Evolutionary conservation across 225 moss, liverwort and hornwort species (phyloP).

Genomic region (Physcomitrellopsis africana): DNA sequence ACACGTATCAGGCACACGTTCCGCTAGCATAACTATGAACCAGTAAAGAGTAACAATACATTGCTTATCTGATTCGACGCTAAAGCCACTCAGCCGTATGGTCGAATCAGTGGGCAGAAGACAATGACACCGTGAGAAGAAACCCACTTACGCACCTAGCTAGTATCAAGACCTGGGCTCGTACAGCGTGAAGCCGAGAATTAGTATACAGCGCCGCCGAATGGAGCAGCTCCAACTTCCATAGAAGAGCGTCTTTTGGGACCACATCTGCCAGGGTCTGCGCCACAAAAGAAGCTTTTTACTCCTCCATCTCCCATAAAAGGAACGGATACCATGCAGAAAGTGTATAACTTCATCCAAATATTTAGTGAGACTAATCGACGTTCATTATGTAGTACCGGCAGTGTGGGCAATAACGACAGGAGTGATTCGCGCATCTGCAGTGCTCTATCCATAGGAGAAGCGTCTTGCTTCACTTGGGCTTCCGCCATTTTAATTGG

Average conservation of each 20-base stretch:
- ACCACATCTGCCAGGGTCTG: constrained; percentile 64
- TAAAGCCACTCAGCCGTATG: no score
- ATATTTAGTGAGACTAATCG: background rate
- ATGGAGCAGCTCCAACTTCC: constrained; percentile 75
- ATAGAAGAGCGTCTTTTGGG: constrained; percentile 66
- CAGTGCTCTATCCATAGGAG: constrained; percentile 33
- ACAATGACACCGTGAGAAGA: no score
- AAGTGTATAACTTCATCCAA: background rate
- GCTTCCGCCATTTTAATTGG: constrained; percentile 62
- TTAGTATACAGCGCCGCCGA: constrained; percentile 75
- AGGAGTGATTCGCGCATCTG: constrained; percentile 55
- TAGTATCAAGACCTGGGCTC: constrained; percentile 71
- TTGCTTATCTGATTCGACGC: no score
- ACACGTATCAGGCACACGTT: background rate
- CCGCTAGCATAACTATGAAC: background rate
- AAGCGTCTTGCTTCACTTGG: constrained; percentile 35
- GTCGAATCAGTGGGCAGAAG: background rate
- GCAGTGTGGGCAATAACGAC: constrained; percentile 51
- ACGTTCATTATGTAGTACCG: constrained; percentile 35
- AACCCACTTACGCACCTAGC: constrained; percentile 49
- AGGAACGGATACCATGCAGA: no score
- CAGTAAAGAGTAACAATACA: background rate
- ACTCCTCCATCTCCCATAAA: background rate
- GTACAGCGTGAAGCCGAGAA: constrained; percentile 68
- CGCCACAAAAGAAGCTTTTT: background rate